Percentiles rank a stretch among this genome's conserved stretches.
Conservation (phyloP, 805 yeast species). For the Kurtzmaniella cleridarum region DNA sequence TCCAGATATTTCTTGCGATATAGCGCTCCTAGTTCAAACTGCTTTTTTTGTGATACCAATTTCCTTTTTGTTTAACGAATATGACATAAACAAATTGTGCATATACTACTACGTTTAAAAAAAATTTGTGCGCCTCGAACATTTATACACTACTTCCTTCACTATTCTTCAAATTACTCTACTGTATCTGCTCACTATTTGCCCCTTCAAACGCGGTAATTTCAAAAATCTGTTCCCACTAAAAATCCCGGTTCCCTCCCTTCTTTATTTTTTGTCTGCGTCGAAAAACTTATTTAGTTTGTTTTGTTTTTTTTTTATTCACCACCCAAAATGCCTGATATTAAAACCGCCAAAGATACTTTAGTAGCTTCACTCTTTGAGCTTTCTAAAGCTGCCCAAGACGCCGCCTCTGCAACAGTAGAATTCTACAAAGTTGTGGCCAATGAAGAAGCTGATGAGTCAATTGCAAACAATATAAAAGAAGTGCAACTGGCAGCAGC, state of each 20-base stretch:
- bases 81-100: too few species aligned
- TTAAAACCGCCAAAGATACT: slow-evolving; percentile 19
- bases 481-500: slow-evolving; percentile 34
- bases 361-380: slow-evolving; percentile 72
- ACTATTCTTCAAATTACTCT: background rate
- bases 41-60: too few species aligned
- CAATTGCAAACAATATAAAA: slow-evolving; percentile 30
- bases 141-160: too few species aligned
- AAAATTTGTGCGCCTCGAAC: too few species aligned
- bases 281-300: background rate
- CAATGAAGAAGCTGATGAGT: slow-evolving; percentile 37
- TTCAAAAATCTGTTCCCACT: background rate
- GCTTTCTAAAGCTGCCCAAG: slow-evolving; percentile 80
- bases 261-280: background rate
- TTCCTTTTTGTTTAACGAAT: too few species aligned
- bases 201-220: background rate
- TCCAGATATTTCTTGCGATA: too few species aligned
- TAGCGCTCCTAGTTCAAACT: too few species aligned
- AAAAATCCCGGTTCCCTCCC: background rate
- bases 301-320: background rate
- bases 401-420: slow-evolving; percentile 75
- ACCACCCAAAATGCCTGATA: slow-evolving; percentile 12
- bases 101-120: too few species aligned
- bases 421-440: slow-evolving; percentile 59
- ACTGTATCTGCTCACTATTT: background rate